Evolutionary conservation across 2,329 filamentous ascomycete genomes (phyloP), one percentile per base, ranked within the genome.

Genomic region (Annulohypoxylon truncatum): DNA sequence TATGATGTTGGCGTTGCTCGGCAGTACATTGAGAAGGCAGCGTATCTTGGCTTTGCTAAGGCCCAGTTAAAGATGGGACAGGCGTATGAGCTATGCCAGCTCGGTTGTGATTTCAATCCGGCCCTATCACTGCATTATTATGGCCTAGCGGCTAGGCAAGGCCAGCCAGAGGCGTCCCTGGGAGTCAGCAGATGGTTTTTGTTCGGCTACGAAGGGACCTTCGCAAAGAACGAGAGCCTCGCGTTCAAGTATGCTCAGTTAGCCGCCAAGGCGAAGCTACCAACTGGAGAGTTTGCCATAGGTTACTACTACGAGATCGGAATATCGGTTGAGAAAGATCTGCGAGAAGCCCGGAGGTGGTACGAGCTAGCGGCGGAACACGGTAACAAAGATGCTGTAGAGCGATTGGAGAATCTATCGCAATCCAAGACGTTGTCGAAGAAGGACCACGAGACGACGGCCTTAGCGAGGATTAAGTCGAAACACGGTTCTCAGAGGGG

Each of bases 121-220:
- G 91, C 93, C 0, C 86, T 96, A 62, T 98, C 95, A 0, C 81
- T 99, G 57, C 96, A 99, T 77, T 99, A 99, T 82, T 97, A 98
- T 75, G 93, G 93, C 35, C 85, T 99, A 29, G 95, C 96, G 20
- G 92, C 96, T 10, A 90, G 92, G 70, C 96, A 98, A 80, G 95
- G 94, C 15, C 94, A 98, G 74, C 85, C 94, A 0, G 96, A 99
- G 77, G 96, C 95, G 0, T 94, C 97, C 65, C 92, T 99, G 80
- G 94, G 95, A 26, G 94, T 99, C 66, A 98, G 95, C 79, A 96
- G 97, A 79, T 99, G 96, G 96, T 99, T 98, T 77, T 85, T 99
- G 26, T 98, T 97, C 75, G 96, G 96, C 2, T 94, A 96, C 70
- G 95, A 98, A 71, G 91, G 91, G 20, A 85, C 96, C 5, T 97